Base-by-base conservation (phyloP, 768 basidiomycete genomes). In the Boletus sp. region DNA sequence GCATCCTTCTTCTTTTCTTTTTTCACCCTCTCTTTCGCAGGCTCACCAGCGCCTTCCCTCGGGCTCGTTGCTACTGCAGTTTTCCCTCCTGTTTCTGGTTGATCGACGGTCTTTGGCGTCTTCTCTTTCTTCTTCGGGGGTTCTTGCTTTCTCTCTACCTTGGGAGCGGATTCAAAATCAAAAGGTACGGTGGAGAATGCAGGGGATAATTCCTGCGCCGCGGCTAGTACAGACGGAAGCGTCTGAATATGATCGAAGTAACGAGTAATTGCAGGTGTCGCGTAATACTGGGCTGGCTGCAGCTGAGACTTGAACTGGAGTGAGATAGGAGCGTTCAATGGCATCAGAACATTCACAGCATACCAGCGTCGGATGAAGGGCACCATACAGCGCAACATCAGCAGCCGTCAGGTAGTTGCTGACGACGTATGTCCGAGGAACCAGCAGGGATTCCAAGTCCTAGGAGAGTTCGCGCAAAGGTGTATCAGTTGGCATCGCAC, bases 181-280 rank as follows among this genome's bases (percentile, higher is more conserved):
- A 98, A 84, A 1, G 72, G 46, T 14, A 97, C 77, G 5, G 77
- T 55, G 14, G 77, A 71, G 63, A 86, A 87, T 4, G 80, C 75
- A 30, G 82, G 77, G 1, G 78, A 71, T 29, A 81, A 73, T 1
- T 77, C 65, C 41, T 76, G 75, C 7, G 84, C 82, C 3, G 83
- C 79, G 42, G 77, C 74, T 25, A 82, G 78, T 38, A 97, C 83
- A 15, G 79, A 70, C 7, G 85, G 77, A 21, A 77, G 77, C 43
- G 83, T 79, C 74, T 98, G 96, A 54, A 99, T 81, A 72, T 98
- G 93, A 72, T 95, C 89, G 68, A 98, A 96, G 78, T 96, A 98
- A 42, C 97, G 90, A 39, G 90, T 90, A 37, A 98, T 70, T 21
- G 90, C 80, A 6, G 96, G 93, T 51, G 84, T 81, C 17, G 85